phyloP scores from a whole-genome alignment of 305 asterid genomes.

The Plantago coronopus region DNA sequence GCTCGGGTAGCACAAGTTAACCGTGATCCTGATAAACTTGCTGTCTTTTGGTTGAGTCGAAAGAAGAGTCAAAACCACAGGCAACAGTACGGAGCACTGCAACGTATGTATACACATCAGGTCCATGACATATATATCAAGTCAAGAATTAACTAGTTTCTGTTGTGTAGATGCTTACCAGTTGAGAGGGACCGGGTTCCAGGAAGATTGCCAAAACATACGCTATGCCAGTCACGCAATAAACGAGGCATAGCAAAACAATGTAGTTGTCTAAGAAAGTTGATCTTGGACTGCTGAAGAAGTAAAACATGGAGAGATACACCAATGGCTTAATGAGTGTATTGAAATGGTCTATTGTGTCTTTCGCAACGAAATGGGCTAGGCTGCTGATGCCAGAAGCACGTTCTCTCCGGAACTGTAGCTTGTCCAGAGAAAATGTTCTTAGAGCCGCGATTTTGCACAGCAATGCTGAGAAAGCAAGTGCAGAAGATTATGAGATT shows the following conservation, averaged over 20 bases:
- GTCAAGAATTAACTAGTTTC: not conserved
- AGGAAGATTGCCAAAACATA: constrained; percentile 74
- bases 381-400: constrained; percentile 94
- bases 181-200: constrained; percentile 86
- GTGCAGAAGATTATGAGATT: not conserved
- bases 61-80: constrained; percentile 80
- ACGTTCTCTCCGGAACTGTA: constrained; percentile 80
- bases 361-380: constrained; percentile 86
- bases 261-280: constrained; percentile 65
- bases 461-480: constrained; percentile 57
- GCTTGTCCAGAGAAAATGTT: constrained; percentile 73
- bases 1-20: constrained; percentile 60
- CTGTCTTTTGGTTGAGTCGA: constrained; percentile 69
- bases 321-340: constrained; percentile 87
- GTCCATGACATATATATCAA: constrained; percentile 8
- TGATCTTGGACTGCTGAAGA: constrained; percentile 93
- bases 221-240: constrained; percentile 89
- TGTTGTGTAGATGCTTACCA: constrained; percentile 39
- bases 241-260: constrained; percentile 70
- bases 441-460: constrained; percentile 83
- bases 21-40: constrained; percentile 34
- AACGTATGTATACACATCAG: constrained; percentile 5
- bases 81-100: constrained; percentile 93
- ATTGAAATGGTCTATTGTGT: constrained; percentile 76
- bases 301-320: constrained; percentile 83